Conservation (phyloP, 2,329 filamentous ascomycete genomes). For the Teratosphaeria epicoccoides region DNA sequence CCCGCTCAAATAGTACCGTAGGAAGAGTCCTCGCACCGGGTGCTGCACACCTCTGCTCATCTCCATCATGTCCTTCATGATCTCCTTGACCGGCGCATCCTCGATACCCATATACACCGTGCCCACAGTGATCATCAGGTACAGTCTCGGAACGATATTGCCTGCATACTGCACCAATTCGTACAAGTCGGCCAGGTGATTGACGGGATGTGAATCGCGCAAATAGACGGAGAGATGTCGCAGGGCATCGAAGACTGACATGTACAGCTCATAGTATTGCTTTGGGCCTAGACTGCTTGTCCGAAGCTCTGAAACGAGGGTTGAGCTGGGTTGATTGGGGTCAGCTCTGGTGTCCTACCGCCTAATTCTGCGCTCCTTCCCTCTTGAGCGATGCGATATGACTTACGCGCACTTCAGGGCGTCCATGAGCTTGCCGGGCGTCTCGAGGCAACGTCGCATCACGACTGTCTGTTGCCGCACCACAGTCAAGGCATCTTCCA, state of each 20-base stretch:
- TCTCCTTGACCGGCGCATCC: conserved; percentile 96
- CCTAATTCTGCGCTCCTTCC: neutral
- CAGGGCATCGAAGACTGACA: conserved; percentile 96
- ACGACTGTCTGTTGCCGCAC: conserved; percentile 93
- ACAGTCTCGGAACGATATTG: conserved; percentile 91
- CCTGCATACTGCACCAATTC: conserved; percentile 96
- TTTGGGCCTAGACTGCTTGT: conserved; percentile 97
- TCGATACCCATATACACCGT: conserved; percentile 99
- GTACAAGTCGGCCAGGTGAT: conserved; percentile 95
- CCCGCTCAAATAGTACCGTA: conserved; percentile 91
- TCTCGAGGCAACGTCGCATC: conserved; percentile 97
- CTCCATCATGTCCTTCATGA: conserved; percentile 99
- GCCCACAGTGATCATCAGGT: conserved; percentile 98
- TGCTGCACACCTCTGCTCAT: conserved; percentile 98
- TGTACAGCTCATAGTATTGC: conserved; percentile 99
- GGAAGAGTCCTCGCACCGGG: conserved; percentile 84
- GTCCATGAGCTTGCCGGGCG: conserved; percentile 97
- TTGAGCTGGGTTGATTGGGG: conserved; percentile 61
- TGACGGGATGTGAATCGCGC: conserved; percentile 92
- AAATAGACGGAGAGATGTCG: conserved; percentile 94
- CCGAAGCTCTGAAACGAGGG: conserved; percentile 92
- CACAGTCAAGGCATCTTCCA: conserved; percentile 92
- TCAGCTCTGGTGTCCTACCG: neutral
- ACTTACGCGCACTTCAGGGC: conserved; percentile 93
- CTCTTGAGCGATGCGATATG: neutral